A percentile compares a stretch with the other conserved stretches of the same genome.
Evolutionary conservation across 257 asterid species (phyloP).

Genomic region (Solanum chmielewskii): DNA sequence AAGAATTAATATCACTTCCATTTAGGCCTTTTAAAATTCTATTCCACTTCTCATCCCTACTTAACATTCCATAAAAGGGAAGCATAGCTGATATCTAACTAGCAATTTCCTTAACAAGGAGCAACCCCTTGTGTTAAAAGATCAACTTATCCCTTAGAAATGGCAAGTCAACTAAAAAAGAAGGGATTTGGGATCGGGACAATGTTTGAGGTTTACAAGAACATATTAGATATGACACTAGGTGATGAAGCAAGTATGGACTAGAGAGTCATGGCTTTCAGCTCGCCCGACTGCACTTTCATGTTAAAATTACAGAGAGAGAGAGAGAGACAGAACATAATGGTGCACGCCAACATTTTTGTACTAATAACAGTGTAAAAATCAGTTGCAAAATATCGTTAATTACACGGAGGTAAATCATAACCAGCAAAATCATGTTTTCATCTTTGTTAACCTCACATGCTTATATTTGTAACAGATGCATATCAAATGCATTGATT

Average conservation of each 20-base stretch:
- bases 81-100: no score
- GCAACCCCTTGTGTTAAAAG: no score
- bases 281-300: not conserved
- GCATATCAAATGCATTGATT: not conserved
- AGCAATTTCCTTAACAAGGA: no score
- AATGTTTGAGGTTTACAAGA: no score
- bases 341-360: constrained; percentile 31
- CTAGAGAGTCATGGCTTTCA: not conserved
- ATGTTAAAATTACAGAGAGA: not conserved
- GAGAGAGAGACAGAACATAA: constrained; percentile 21
- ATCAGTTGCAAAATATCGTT: not conserved
- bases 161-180: no score
- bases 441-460: not conserved
- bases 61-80: no score
- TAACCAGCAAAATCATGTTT: not conserved
- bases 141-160: no score
- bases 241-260: not conserved
- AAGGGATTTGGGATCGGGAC: no score
- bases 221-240: not conserved
- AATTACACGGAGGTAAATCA: not conserved
- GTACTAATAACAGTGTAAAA: constrained; percentile 17
- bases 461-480: not conserved
- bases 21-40: no score
- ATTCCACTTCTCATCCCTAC: no score
- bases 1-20: no score